These are phyloP conservation scores for Suhomyces coccinellae DNA, from an alignment of 1,139 yeast genomes.

Conservation along the genomic window DNA sequence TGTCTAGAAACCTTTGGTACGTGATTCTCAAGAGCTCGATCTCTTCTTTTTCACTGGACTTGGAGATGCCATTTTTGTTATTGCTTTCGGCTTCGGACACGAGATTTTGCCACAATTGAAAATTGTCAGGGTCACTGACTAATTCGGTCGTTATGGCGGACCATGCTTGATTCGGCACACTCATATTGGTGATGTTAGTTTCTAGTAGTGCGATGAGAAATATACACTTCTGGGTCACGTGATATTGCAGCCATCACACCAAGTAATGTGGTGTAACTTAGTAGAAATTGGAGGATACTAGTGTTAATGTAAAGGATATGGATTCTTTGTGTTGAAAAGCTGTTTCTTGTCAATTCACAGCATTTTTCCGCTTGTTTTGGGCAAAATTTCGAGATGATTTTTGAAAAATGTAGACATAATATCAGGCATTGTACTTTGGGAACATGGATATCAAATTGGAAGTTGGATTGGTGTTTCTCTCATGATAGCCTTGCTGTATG, in stretches of 20 bases:
- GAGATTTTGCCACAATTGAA: conserved; percentile 51
- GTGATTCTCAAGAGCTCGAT: conserved; percentile 47
- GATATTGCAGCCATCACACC: neutral
- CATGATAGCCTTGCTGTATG: no score
- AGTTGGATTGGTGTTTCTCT: no score
- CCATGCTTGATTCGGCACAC: conserved; percentile 20
- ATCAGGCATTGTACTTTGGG: no score
- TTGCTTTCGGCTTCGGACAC: conserved; percentile 36
- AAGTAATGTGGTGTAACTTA: neutral
- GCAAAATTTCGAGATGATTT: no score
- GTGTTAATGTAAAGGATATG: neutral
- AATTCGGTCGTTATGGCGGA: conserved; percentile 29
- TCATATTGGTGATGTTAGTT: neutral
- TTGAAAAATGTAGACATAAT: no score
- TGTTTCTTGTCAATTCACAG: no score
- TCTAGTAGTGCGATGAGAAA: neutral
- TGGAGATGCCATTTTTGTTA: conserved; percentile 38
- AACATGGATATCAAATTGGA: no score
- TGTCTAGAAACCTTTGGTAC: conserved; percentile 56
- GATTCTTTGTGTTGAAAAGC: no score
- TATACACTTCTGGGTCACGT: conserved; percentile 1
- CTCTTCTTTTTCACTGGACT: conserved; percentile 43
- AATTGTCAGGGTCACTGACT: conserved; percentile 45
- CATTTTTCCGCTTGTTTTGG: no score
- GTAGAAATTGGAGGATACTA: neutral